phyloP scores from a whole-genome alignment of 1,284 basidiomycete species.

The Rhodotorula sp. region DNA sequence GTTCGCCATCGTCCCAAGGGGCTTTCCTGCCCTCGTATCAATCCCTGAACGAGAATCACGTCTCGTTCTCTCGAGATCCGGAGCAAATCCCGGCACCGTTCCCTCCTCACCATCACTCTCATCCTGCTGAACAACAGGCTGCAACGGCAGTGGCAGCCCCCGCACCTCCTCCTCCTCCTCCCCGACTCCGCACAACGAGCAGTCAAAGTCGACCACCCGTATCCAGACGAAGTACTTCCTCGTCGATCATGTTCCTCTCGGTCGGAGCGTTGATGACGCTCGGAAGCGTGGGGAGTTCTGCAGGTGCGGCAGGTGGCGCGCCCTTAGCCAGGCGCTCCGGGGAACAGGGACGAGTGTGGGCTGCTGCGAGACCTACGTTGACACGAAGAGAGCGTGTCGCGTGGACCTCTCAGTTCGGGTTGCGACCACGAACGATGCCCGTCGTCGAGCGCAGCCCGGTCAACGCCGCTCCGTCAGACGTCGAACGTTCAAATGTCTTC shows the following conservation, averaged over 20 bases:
- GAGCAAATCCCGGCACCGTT: not conserved
- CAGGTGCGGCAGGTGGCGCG: not conserved
- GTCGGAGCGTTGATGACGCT: conserved; percentile 36
- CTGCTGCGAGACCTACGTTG: not conserved
- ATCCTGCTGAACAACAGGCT: not conserved
- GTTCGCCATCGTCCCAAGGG: conserved; percentile 17
- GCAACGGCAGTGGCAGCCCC: not conserved
- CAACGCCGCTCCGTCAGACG: not conserved
- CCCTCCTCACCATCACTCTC: not conserved
- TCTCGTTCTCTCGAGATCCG: conserved; percentile 15
- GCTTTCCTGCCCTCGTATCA: not conserved
- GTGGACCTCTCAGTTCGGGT: not conserved
- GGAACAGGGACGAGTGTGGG: not conserved
- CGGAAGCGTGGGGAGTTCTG: conserved; percentile 7
- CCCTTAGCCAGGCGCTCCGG: not conserved
- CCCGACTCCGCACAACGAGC: conserved; percentile 13
- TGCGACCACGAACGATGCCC: not conserved
- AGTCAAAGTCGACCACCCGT: conserved; percentile 33
- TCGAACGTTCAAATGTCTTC: conserved; percentile 3
- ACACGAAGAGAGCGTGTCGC: not conserved
- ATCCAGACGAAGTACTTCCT: conserved; percentile 17
- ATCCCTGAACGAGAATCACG: conserved; percentile 6
- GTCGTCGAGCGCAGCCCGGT: not conserved
- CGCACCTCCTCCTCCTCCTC: too few relatives aligned
- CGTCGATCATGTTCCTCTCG: conserved; percentile 29